Evolutionary conservation across 2,329 filamentous ascomycete species (phyloP).

Genomic region (Ophiostoma montium): DNA sequence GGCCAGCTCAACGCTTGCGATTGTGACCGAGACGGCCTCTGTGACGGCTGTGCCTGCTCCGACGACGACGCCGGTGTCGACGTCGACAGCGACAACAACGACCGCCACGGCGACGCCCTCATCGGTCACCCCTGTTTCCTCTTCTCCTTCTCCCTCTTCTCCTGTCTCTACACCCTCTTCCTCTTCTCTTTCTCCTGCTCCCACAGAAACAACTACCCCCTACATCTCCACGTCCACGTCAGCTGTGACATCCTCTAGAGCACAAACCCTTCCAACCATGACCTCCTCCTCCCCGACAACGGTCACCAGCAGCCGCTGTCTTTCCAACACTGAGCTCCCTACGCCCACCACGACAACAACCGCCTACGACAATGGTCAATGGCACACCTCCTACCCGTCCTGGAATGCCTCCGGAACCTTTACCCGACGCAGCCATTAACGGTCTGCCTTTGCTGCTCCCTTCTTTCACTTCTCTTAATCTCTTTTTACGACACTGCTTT

Average conservation of each 20-base stretch:
- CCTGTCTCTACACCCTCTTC: neutral
- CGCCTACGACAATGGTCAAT: slow-evolving; percentile 28
- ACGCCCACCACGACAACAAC: slow-evolving; percentile 8
- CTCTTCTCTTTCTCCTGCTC: neutral
- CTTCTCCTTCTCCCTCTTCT: neutral
- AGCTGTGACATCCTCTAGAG: neutral
- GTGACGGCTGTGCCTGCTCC: neutral
- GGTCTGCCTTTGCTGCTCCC: no score
- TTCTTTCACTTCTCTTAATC: neutral
- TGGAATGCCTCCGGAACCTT: slow-evolving; percentile 32
- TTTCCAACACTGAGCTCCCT: neutral
- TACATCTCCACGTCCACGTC: slow-evolving; percentile 2
- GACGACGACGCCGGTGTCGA: neutral
- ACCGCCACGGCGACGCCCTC: neutral
- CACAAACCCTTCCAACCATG: neutral
- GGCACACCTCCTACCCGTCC: slow-evolving; percentile 31
- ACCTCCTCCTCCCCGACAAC: neutral
- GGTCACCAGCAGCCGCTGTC: neutral
- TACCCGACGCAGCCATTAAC: slow-evolving; percentile 4
- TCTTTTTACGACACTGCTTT: neutral
- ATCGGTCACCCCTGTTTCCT: neutral
- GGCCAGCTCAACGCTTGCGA: neutral
- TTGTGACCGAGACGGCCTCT: neutral
- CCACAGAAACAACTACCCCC: neutral
- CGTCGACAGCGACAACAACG: neutral